phyloP scores from a whole-genome alignment of 139 green algal genomes.

The Yamagishiella unicocca region DNA sequence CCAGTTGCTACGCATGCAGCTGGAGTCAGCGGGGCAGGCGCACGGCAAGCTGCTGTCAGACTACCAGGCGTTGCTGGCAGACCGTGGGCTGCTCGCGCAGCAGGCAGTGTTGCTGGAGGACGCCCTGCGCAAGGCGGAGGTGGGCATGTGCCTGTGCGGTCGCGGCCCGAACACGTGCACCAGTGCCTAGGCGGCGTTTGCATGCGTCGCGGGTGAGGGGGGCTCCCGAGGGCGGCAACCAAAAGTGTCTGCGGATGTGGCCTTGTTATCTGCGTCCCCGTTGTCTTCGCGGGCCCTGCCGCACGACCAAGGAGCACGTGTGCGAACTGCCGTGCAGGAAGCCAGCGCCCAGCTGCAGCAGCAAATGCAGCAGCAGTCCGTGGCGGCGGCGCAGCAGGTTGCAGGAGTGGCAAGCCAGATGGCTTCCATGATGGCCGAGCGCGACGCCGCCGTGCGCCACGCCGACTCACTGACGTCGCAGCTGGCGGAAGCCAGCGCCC shows the following conservation, averaged over 20 bases:
- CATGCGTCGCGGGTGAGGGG: too few species aligned
- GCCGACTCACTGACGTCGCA: background rate
- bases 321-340: too few species aligned
- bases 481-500: background rate
- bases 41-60: background rate
- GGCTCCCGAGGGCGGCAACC: too few species aligned
- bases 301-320: too few species aligned
- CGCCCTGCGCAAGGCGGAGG: background rate
- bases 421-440: conserved; percentile 2
- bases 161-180: too few species aligned
- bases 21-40: background rate
- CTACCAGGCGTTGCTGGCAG: background rate
- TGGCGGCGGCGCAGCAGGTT: background rate
- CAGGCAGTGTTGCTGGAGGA: background rate
- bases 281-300: too few species aligned
- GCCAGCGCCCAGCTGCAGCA: background rate
- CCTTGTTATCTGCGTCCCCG: too few species aligned
- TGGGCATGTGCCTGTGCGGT: too few species aligned
- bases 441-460: conserved; percentile 1
- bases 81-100: background rate
- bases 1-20: background rate
- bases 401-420: background rate
- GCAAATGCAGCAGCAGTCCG: background rate
- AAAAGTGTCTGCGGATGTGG: too few species aligned
- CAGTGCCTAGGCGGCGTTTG: too few species aligned